These are phyloP conservation scores for Aspergillus hancockii DNA, from an alignment of 495 filamentous ascomycete species.

Conservation along the genomic window DNA sequence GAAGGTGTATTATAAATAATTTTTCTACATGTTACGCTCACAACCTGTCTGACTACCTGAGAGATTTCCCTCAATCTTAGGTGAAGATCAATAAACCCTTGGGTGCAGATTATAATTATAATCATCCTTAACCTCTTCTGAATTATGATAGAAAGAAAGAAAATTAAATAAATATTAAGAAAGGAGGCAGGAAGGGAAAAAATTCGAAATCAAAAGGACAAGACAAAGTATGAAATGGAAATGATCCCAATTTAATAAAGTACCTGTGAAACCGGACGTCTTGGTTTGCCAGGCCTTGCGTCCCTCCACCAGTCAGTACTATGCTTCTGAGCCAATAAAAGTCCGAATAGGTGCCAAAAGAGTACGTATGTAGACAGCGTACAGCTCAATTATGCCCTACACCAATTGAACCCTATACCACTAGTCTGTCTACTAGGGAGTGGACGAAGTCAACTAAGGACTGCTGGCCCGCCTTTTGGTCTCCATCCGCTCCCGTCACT, in stretches of 20 bases:
- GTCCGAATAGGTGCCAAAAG: neutral
- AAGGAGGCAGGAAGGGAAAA: neutral
- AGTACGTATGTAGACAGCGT: neutral
- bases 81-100: too few relatives aligned
- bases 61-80: too few relatives aligned
- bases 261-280: constrained; percentile 17
- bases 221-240: neutral
- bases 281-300: constrained; percentile 22
- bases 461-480: constrained; percentile 10
- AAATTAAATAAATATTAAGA: too few relatives aligned
- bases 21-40: too few relatives aligned
- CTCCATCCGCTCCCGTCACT: constrained; percentile 15
- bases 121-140: neutral
- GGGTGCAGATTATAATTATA: neutral
- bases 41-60: too few relatives aligned
- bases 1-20: neutral
- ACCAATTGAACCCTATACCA: constrained; percentile 1
- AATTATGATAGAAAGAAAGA: neutral
- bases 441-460: constrained; percentile 2
- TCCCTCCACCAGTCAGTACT: constrained; percentile 15
- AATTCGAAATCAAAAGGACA: neutral
- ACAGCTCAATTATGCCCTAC: neutral
- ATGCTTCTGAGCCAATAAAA: constrained; percentile 1
- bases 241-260: neutral
- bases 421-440: constrained; percentile 2